These are phyloP conservation scores for Camellia sinensis DNA, from an alignment of 148 eudicot genomes.

Conservation along the genomic window DNA sequence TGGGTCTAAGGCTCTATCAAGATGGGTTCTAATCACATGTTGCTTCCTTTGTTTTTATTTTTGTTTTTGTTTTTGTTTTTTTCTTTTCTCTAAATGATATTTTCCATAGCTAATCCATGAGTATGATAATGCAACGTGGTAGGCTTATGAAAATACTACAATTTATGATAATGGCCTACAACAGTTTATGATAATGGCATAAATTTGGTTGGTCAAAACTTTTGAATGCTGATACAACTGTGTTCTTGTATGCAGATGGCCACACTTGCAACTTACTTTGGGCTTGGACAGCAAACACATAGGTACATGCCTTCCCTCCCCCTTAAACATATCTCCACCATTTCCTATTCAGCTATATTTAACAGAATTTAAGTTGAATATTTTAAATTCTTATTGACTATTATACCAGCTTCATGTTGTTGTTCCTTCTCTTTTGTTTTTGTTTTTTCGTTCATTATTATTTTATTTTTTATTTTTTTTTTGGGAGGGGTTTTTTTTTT, in stretches of 20 bases:
- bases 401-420: background rate
- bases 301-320: conserved; percentile 39
- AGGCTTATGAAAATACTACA: too few relatives aligned
- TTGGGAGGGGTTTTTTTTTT: background rate
- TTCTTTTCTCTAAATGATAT: background rate
- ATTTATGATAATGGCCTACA: background rate
- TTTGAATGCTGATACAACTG: conserved; percentile 11
- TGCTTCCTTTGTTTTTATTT: background rate
- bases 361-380: background rate
- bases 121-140: background rate
- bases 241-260: conserved; percentile 70
- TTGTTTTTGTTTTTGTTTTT: background rate
- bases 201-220: background rate
- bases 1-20: background rate
- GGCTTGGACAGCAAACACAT: conserved; percentile 89
- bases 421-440: background rate
- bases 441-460: background rate
- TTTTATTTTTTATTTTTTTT: background rate
- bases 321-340: background rate
- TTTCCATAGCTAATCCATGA: background rate
- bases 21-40: background rate
- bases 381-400: background rate
- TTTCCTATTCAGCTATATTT: too few relatives aligned
- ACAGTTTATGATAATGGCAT: background rate
- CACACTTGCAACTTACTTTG: conserved; percentile 88